These are phyloP conservation scores for Collybiopsis luxurians DNA, from an alignment of 768 basidiomycete genomes.

Conservation along the genomic window DNA sequence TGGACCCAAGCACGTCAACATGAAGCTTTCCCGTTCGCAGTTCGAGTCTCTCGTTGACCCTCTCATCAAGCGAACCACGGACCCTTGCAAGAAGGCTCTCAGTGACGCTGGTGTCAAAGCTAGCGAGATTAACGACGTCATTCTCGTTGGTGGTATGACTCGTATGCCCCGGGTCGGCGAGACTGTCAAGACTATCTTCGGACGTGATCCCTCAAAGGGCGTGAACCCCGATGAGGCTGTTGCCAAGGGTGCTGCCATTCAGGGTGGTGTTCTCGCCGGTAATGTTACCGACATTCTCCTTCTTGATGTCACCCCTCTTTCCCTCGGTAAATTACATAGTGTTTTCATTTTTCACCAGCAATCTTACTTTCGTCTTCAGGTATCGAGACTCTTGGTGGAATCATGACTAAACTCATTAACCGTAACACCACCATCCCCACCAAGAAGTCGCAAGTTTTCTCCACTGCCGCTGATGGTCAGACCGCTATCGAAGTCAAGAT, in stretches of 20 bases:
- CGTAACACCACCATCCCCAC: constrained; percentile 99
- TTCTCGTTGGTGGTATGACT: constrained; percentile 97
- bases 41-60: constrained; percentile 84
- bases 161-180: constrained; percentile 96
- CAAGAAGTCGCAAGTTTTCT: constrained; percentile 99
- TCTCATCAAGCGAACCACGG: constrained; percentile 86
- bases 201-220: constrained; percentile 96
- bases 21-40: constrained; percentile 81
- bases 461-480: constrained; percentile 98
- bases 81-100: constrained; percentile 98
- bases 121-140: constrained; percentile 92
- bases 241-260: constrained; percentile 96
- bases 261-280: constrained; percentile 96
- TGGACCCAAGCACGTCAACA: constrained; percentile 97
- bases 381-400: constrained; percentile 97
- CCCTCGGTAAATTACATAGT: constrained; percentile 53
- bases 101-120: constrained; percentile 90
- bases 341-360: too few relatives aligned
- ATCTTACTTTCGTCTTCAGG: constrained; percentile 31
- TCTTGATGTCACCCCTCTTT: constrained; percentile 94
- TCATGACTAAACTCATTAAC: constrained; percentile 98
- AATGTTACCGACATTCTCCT: constrained; percentile 95
- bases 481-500: constrained; percentile 99
- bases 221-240: constrained; percentile 99
- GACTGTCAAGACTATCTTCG: constrained; percentile 91